Conservation (phyloP, 2,329 filamentous ascomycete genomes). For the Colletotrichum sp. region DNA sequence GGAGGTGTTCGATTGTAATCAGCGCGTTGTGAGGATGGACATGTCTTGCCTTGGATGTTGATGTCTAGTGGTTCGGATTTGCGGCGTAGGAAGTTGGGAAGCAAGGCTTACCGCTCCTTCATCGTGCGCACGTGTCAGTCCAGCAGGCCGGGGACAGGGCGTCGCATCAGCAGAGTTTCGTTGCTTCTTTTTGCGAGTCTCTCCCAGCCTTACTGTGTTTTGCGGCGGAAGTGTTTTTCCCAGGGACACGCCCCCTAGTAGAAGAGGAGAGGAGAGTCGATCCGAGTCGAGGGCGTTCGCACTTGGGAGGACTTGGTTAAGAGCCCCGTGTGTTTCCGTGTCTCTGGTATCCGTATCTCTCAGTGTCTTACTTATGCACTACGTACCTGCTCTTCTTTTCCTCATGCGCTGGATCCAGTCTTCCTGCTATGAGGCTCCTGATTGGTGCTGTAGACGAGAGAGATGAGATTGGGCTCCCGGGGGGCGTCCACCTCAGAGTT, state of each 20-base stretch:
- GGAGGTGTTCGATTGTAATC: not conserved
- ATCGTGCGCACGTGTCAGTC: not conserved
- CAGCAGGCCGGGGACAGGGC: not conserved
- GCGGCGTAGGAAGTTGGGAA: not conserved
- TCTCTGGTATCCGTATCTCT: not conserved
- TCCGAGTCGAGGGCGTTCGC: not conserved
- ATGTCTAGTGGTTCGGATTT: not conserved
- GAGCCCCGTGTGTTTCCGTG: not conserved
- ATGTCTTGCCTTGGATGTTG: not conserved
- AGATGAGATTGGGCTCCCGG: not conserved
- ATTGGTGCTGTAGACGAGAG: not conserved
- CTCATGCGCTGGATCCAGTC: not conserved
- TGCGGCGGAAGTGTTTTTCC: not conserved
- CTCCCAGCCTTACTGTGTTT: not conserved
- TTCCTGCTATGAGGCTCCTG: not conserved
- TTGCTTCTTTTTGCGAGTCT: not conserved
- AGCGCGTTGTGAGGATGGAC: not conserved
- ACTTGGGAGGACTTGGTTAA: not conserved
- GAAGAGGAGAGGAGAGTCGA: no score
- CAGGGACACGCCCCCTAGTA: not conserved
- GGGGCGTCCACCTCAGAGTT: not conserved
- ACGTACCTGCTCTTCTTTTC: not conserved
- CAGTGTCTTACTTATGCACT: not conserved
- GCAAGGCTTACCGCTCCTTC: not conserved
- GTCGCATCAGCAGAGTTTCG: not conserved